phyloP scores from a whole-genome alignment of 176 grass and related monocot genomes.

The Echinochloa phyllopogon region DNA sequence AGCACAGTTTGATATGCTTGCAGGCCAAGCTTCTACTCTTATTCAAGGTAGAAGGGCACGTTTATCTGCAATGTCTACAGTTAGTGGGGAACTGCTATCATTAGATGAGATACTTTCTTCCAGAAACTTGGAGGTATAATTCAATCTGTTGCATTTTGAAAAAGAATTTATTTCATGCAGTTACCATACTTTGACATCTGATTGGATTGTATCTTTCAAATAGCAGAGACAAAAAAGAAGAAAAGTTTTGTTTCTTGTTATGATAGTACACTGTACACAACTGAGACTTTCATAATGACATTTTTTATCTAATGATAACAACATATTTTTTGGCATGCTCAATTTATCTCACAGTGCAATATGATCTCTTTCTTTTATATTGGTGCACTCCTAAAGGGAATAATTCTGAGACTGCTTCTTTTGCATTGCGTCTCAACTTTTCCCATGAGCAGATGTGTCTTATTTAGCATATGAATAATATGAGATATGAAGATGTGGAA shows the following conservation, averaged over 20 bases:
- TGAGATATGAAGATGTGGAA: neutral
- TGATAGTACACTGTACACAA: neutral
- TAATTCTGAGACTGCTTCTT: constrained; percentile 3
- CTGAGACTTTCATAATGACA: neutral
- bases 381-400: neutral
- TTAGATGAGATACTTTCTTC: constrained; percentile 89
- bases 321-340: neutral
- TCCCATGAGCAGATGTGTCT: neutral
- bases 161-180: constrained; percentile 3
- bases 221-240: neutral
- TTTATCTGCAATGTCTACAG: constrained; percentile 71
- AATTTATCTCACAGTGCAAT: constrained; percentile 20
- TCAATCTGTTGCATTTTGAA: constrained; percentile 21
- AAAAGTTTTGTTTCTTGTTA: neutral
- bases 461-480: constrained; percentile 26
- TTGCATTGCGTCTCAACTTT: constrained; percentile 8
- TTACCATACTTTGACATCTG: constrained; percentile 32
- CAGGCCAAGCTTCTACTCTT: constrained; percentile 88
- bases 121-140: constrained; percentile 82
- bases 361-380: neutral
- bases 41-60: constrained; percentile 91
- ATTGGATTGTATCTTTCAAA: neutral
- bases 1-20: constrained; percentile 88
- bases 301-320: neutral
- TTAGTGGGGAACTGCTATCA: constrained; percentile 70